Conservation (phyloP, 768 basidiomycete genomes). For the Pulveroboletus frians region DNA sequence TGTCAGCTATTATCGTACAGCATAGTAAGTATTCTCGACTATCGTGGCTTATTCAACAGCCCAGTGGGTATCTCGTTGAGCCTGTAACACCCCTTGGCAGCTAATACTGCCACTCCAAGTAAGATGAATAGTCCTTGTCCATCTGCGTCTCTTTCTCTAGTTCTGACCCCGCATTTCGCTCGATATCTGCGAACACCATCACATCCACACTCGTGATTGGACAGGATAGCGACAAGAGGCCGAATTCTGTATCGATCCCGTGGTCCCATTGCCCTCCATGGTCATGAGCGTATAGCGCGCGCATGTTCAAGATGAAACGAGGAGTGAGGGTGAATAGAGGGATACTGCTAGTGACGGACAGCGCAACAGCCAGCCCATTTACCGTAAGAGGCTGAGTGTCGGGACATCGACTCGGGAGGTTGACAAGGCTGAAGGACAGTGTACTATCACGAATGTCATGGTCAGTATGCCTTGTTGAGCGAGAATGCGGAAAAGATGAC, state of each 20-base stretch:
- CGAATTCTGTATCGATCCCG: neutral
- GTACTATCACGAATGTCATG: neutral
- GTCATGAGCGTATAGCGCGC: neutral
- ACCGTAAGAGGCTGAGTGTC: no score
- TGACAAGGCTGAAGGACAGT: neutral
- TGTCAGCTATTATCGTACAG: neutral
- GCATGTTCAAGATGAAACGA: neutral
- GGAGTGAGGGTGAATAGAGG: neutral
- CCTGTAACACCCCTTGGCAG: neutral
- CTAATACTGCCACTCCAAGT: neutral
- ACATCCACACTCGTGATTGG: no score
- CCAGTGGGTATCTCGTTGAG: neutral
- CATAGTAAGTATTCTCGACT: no score
- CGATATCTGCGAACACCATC: neutral
- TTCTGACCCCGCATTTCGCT: neutral
- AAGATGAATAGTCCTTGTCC: neutral
- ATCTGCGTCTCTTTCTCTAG: neutral
- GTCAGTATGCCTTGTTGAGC: neutral
- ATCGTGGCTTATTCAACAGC: no score
- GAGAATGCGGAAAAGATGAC: neutral
- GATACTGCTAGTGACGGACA: neutral
- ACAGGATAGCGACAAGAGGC: neutral
- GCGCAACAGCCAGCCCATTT: neutral
- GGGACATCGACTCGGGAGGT: neutral
- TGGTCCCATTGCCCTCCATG: no score